These are phyloP conservation scores for Colletotrichum shisoi DNA, from an alignment of 2,329 filamentous ascomycete genomes.

Conservation along the genomic window DNA sequence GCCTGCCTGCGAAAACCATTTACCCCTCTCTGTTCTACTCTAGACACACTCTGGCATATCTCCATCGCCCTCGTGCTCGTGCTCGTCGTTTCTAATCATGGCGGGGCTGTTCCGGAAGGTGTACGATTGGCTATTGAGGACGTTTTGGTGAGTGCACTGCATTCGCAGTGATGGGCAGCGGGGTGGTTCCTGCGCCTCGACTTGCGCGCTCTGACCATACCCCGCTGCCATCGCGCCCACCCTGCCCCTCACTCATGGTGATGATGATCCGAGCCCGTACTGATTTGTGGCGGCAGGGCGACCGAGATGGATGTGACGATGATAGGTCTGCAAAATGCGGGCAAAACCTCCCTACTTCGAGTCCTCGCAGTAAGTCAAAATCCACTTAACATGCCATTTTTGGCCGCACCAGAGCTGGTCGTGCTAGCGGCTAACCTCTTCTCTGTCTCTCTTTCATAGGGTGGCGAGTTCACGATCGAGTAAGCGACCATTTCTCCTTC, in stretches of 20 bases:
- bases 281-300: slow-evolving; percentile 69
- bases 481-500: slow-evolving; percentile 63
- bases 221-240: slow-evolving; percentile 31
- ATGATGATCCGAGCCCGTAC: slow-evolving; percentile 28
- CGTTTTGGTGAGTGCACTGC: slow-evolving; percentile 80
- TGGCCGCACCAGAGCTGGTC: slow-evolving; percentile 31
- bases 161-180: slow-evolving; percentile 22
- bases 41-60: slow-evolving; percentile 35
- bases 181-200: slow-evolving; percentile 22
- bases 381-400: slow-evolving; percentile 39
- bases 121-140: slow-evolving; percentile 97
- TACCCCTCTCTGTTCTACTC: background rate
- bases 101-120: slow-evolving; percentile 90
- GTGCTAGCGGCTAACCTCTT: slow-evolving; percentile 51
- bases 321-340: slow-evolving; percentile 97
- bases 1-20: slow-evolving; percentile 5
- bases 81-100: slow-evolving; percentile 64
- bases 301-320: slow-evolving; percentile 99
- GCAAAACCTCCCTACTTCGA: slow-evolving; percentile 92
- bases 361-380: slow-evolving; percentile 84
- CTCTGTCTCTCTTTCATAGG: slow-evolving; percentile 61
- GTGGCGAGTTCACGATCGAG: slow-evolving; percentile 98
- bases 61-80: slow-evolving; percentile 26
- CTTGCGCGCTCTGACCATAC: slow-evolving; percentile 30
- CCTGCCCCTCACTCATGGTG: slow-evolving; percentile 20